Conservation (phyloP, 179 eudicot genomes). For the Beta lomatogona region DNA sequence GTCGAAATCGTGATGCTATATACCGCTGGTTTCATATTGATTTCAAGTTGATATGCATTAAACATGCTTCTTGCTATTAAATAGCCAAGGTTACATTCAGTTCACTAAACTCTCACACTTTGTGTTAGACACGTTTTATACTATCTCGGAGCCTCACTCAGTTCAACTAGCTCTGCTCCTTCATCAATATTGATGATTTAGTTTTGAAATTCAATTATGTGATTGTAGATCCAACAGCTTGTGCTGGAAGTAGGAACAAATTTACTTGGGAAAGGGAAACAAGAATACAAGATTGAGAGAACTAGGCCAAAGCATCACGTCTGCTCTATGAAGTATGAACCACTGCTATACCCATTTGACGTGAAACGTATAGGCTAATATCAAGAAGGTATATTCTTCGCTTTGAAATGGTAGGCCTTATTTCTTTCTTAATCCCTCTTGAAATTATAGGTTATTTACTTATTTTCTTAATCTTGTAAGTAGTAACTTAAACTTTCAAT, state of each 20-base stretch:
- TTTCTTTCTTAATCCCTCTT: background rate
- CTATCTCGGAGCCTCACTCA: background rate
- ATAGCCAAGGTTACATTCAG: background rate
- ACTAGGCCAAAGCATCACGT: background rate
- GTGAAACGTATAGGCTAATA: background rate
- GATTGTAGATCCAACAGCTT: background rate
- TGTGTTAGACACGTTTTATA: background rate
- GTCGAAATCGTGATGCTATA: background rate
- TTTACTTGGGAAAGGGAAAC: too few relatives aligned
- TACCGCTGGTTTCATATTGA: background rate
- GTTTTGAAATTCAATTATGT: background rate
- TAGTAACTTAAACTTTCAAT: too few relatives aligned
- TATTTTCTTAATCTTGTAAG: too few relatives aligned
- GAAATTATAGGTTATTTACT: background rate
- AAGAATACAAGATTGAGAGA: background rate
- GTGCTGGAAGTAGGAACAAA: background rate
- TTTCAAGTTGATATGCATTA: background rate
- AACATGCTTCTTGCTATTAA: background rate
- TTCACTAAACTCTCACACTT: background rate
- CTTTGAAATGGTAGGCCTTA: background rate
- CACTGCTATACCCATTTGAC: background rate
- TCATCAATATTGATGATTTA: background rate
- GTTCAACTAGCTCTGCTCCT: background rate
- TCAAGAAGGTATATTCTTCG: background rate
- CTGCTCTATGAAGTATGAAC: background rate